Evolutionary conservation across 495 filamentous ascomycete genomes (phyloP).

Genomic region (Cercophora scortea): DNA sequence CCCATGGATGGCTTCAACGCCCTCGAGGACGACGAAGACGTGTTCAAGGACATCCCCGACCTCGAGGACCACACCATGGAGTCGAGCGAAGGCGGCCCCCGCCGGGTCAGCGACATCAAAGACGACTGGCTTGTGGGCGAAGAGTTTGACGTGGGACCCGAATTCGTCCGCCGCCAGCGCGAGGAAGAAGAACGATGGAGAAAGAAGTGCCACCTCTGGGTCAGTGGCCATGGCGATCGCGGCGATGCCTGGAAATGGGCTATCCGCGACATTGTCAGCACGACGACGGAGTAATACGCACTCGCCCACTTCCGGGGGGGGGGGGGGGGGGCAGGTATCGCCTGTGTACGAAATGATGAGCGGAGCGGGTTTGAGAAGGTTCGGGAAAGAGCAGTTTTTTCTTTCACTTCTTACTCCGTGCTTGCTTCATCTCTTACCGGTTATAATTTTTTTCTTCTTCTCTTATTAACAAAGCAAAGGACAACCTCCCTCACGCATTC

Average conservation of each 20-base stretch:
- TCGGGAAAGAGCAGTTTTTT: neutral
- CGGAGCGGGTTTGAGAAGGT: neutral
- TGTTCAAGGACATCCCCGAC: conserved; percentile 49
- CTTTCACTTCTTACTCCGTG: neutral
- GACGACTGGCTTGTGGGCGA: conserved; percentile 85
- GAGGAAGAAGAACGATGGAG: conserved; percentile 91
- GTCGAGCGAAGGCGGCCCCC: conserved; percentile 23
- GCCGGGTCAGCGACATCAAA: conserved; percentile 46
- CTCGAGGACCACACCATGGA: conserved; percentile 42
- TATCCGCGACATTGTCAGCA: conserved; percentile 38
- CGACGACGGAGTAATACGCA: conserved; percentile 4
- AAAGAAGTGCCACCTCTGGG: conserved; percentile 74
- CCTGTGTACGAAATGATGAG: no score
- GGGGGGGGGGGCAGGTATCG: no score
- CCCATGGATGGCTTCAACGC: conserved; percentile 71
- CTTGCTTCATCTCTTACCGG: neutral
- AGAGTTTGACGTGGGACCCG: conserved; percentile 95
- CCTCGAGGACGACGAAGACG: conserved; percentile 55
- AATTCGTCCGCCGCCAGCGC: conserved; percentile 79
- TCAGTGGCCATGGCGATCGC: conserved; percentile 28
- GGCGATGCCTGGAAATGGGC: conserved; percentile 41
- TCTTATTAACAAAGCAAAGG: no score
- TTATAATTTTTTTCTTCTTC: neutral
- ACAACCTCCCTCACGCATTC: no score
- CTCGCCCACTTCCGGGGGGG: neutral